phyloP scores from a whole-genome alignment of 2,329 filamentous ascomycete species.

The Chrysosporium queenslandicum region DNA sequence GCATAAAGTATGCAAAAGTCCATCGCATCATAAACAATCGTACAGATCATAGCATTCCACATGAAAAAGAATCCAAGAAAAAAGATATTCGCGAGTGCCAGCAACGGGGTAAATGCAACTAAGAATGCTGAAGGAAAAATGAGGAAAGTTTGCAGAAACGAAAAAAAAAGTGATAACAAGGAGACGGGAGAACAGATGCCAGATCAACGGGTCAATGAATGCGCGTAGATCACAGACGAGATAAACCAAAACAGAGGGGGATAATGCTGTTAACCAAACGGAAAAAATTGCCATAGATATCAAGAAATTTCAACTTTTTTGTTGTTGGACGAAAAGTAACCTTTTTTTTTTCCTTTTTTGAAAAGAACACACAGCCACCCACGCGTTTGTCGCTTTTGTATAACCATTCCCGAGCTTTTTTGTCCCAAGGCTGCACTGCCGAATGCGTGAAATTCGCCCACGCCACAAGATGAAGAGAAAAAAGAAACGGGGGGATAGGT shows the following conservation, averaged over 20 bases:
- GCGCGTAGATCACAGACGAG: background rate
- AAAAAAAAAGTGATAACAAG: background rate
- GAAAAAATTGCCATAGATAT: constrained; percentile 9
- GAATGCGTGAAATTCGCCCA: constrained; percentile 4
- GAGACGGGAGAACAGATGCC: too few species aligned
- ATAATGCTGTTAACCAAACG: constrained; percentile 8
- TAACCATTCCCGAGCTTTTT: constrained; percentile 10
- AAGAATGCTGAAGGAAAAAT: background rate
- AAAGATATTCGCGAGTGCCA: background rate
- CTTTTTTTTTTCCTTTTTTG: too few species aligned
- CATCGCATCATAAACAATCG: constrained; percentile 19
- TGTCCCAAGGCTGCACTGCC: background rate
- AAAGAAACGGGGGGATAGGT: background rate
- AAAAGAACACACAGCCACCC: constrained; percentile 8
- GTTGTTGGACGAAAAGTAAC: background rate
- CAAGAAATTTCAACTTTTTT: constrained; percentile 7
- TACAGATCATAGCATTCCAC: constrained; percentile 17
- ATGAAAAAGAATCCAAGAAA: constrained; percentile 2
- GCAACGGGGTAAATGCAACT: constrained; percentile 2
- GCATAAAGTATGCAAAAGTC: constrained; percentile 9
- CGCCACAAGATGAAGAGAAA: background rate
- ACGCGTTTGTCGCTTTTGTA: constrained; percentile 5
- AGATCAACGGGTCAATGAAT: background rate
- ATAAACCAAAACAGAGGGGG: constrained; percentile 1
- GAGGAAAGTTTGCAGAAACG: background rate